Base-by-base conservation (phyloP, 2,329 filamentous ascomycete genomes). In the Aspergillus quadrilineatus region DNA sequence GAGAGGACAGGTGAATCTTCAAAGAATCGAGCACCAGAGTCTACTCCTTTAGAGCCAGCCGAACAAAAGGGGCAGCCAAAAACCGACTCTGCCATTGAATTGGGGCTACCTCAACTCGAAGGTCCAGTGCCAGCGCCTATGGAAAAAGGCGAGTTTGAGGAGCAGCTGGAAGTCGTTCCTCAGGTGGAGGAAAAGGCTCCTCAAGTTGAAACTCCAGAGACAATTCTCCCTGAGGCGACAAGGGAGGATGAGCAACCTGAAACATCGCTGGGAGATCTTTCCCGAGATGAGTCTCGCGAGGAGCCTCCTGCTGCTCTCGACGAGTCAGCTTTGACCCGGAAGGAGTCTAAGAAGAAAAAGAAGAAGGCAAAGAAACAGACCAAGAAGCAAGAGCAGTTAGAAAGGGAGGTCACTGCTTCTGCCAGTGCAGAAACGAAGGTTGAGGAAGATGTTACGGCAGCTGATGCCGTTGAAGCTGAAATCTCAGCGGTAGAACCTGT, bases 301-400 rank as follows among this genome's bases (percentile, higher is more conserved):
- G 43, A 46, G 8, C n/a, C 15, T 9, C 5, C 32, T 8, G 43
- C 41, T 12, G 15, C 28, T 22, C 30, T 28, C 15, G 30, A 57
- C 8, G 56, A 58, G 28, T 22, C 43, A 22, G n/a, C 15, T 10
- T 22, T 59, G 10, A 62, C 52, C 30, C 61, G 50, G 30, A 62
- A 62, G 28, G 36, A 53, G 36, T 66, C 63, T 4, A 61, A 64
- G 54, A 65, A 64, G 53, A 57, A 62, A 53, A 63, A 60, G 52
- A 63, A 66, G 54, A 65, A 65, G 53, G 63, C 56, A 5, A 63
- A 57, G 34, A 65, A 62, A 37, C 59, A 60, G 42, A 44, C 37
- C 9, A 58, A 56, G 30, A 51, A 59, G 41, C 55, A 55, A 36
- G 52, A 49, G 32, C 51, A 60, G 41, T 50, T 52, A 34, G 52